phyloP scores from a whole-genome alignment of 164 flowering plant genomes.

The Vitis rotundifolia region DNA sequence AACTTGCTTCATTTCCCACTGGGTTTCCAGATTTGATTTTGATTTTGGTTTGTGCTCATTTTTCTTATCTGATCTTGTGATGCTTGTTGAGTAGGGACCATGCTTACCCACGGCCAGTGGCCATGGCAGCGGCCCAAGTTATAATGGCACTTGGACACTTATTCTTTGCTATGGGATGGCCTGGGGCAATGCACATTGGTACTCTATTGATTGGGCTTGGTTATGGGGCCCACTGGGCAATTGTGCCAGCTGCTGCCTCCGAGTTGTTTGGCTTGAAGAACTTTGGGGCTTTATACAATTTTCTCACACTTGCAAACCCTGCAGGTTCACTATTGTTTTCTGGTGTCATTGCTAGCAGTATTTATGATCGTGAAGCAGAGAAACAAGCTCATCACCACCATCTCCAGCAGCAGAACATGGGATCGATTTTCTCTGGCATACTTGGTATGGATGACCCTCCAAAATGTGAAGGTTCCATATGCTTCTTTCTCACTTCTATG shows the following conservation, averaged over 20 bases:
- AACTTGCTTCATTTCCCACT: background rate
- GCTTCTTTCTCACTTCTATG: slow-evolving; percentile 76
- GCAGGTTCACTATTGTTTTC: slow-evolving; percentile 87
- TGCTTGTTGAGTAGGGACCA: slow-evolving; percentile 50
- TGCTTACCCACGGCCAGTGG: slow-evolving; percentile 85
- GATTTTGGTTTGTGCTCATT: background rate
- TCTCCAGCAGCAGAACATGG: slow-evolving; percentile 9
- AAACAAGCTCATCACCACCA: slow-evolving; percentile 58
- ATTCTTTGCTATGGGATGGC: slow-evolving; percentile 86
- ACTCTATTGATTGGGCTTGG: slow-evolving; percentile 93
- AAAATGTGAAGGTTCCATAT: slow-evolving; percentile 74
- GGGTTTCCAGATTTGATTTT: background rate
- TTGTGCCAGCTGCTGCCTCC: slow-evolving; percentile 93
- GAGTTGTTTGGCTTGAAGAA: slow-evolving; percentile 94
- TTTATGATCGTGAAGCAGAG: slow-evolving; percentile 89
- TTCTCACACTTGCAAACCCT: slow-evolving; percentile 86
- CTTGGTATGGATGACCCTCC: slow-evolving; percentile 45
- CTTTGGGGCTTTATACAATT: slow-evolving; percentile 91
- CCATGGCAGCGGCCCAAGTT: slow-evolving; percentile 77
- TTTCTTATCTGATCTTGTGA: slow-evolving; percentile 1
- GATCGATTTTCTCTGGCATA: slow-evolving; percentile 22
- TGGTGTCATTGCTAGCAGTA: slow-evolving; percentile 78
- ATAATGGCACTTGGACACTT: slow-evolving; percentile 87
- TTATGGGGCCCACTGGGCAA: slow-evolving; percentile 98
- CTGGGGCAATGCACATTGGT: slow-evolving; percentile 84